Evolutionary conservation across 495 filamentous ascomycete genomes (phyloP).

Genomic region (Penicillium steckii): DNA sequence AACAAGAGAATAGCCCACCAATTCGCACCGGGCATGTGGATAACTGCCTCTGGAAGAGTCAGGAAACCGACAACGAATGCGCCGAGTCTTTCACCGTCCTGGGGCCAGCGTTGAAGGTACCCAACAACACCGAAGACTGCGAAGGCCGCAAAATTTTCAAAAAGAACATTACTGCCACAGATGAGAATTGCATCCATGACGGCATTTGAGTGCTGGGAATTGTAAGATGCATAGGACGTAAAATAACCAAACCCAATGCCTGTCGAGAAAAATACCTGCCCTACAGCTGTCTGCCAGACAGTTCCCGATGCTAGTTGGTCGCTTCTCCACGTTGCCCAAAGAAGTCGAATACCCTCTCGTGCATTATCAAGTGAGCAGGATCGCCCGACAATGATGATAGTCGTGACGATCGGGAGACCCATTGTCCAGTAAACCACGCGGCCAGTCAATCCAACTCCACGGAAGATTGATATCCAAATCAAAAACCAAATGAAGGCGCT

Average conservation of each 20-base stretch:
- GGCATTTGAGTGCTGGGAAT: constrained; percentile 32
- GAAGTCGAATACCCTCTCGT: constrained; percentile 25
- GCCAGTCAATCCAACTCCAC: constrained; percentile 38
- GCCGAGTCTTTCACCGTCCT: constrained; percentile 30
- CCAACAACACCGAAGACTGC: constrained; percentile 42
- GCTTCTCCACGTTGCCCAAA: constrained; percentile 26
- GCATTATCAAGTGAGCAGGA: constrained; percentile 34
- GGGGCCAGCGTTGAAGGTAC: constrained; percentile 29
- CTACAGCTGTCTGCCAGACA: constrained; percentile 29
- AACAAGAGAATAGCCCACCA: constrained; percentile 40
- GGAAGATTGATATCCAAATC: constrained; percentile 39
- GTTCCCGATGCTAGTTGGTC: constrained; percentile 23
- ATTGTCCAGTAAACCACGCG: constrained; percentile 45
- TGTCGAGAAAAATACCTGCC: constrained; percentile 28
- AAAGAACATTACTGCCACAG: constrained; percentile 35
- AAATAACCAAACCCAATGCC: constrained; percentile 29
- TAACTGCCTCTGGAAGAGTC: constrained; percentile 36
- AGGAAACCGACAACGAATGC: constrained; percentile 39
- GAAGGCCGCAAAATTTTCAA: constrained; percentile 42
- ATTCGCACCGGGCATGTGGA: constrained; percentile 39
- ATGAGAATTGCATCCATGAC: constrained; percentile 41
- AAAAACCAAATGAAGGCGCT: constrained; percentile 39
- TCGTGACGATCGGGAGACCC: constrained; percentile 41
- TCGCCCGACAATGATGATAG: constrained; percentile 36
- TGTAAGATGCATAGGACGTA: constrained; percentile 28